Base-by-base conservation (phyloP, 306 rosid genomes). In the Cicer bijugum region DNA sequence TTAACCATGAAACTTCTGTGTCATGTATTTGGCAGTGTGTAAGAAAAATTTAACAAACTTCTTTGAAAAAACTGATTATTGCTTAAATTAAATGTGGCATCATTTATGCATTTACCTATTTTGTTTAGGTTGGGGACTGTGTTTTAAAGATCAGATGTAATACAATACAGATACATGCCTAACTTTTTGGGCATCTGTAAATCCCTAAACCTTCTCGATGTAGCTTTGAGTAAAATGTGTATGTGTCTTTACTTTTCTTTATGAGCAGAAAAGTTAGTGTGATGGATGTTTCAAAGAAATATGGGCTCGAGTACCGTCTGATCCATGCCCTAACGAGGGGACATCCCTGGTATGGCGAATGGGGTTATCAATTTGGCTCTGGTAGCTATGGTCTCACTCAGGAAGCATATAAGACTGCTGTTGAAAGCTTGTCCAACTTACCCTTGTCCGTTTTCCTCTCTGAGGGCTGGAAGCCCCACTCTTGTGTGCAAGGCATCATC, bases 221-320 rank as follows among this genome's bases (percentile, higher is more conserved):
- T 72, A 23, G 48, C 40, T 38, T 33, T 60, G 48, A 69, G 61
- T 53, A 75, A 51, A 78, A 56, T 33, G 51, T 78, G 50, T 64
- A 11, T 16, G 59, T 64, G 9, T 72, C 52, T 67, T 75, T 40
- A 12, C 75, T 71, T 74, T 58, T 74, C 9, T 69, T 16, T 48
- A 38, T 80, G 67, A 20, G 71, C 89, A 94, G 97, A 83, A 85
- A 83, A 84, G 92, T 94, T 37, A 94, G 97, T 7, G 93, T 91
- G 81, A 94, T 94, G 99, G 99, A 94, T 82, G 99, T 94, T 71
- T 94, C 99, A 12, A 94, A 87, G 85, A 94, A 91, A 88, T 91
- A 84, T 67, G 97, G 97, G 37, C 66, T 91, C 68, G 99, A 89
- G 75, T 94, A 94, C 69, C 90, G 97, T 77, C 73, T 94, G 51